Conservation (phyloP, 352 stramenopile genomes). For the Plasmopara muralis region DNA sequence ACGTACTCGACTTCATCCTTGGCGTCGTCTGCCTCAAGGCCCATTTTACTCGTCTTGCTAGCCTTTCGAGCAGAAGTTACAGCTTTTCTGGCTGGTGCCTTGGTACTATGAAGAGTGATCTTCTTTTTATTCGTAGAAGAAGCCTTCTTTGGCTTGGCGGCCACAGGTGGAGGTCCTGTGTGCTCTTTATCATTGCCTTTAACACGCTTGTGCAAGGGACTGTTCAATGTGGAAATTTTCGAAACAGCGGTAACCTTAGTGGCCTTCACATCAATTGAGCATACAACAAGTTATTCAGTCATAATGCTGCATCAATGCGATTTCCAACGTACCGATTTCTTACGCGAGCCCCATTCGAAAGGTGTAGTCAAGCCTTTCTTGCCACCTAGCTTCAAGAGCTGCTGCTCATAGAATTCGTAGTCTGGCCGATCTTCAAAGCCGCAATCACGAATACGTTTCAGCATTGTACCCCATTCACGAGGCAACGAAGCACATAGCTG, state of each 20-base stretch:
- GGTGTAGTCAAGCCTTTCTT: slow-evolving; percentile 29
- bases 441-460: slow-evolving; percentile 49
- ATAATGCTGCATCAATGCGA: not conserved
- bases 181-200: slow-evolving; percentile 18
- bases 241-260: slow-evolving; percentile 8
- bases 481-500: slow-evolving; percentile 53
- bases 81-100: slow-evolving; percentile 9
- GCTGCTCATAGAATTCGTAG: slow-evolving; percentile 57
- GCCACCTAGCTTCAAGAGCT: slow-evolving; percentile 48
- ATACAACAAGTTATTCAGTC: not conserved
- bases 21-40: slow-evolving; percentile 6
- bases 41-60: slow-evolving; percentile 11
- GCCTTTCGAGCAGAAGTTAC: slow-evolving; percentile 2
- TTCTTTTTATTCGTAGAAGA: slow-evolving; percentile 20
- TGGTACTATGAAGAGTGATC: slow-evolving; percentile 8
- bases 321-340: slow-evolving; percentile 18
- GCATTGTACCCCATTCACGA: slow-evolving; percentile 46
- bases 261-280: slow-evolving; percentile 6
- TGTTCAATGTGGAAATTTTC: slow-evolving; percentile 14
- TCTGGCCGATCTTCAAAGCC: slow-evolving; percentile 72
- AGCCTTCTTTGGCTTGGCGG: slow-evolving; percentile 15
- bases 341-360: slow-evolving; percentile 39
- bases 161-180: not conserved
- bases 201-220: slow-evolving; percentile 23
- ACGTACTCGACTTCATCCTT: slow-evolving; percentile 10